Evolutionary conservation across 352 stramenopile genomes (phyloP).

Genomic region (Phytophthora megakarya): DNA sequence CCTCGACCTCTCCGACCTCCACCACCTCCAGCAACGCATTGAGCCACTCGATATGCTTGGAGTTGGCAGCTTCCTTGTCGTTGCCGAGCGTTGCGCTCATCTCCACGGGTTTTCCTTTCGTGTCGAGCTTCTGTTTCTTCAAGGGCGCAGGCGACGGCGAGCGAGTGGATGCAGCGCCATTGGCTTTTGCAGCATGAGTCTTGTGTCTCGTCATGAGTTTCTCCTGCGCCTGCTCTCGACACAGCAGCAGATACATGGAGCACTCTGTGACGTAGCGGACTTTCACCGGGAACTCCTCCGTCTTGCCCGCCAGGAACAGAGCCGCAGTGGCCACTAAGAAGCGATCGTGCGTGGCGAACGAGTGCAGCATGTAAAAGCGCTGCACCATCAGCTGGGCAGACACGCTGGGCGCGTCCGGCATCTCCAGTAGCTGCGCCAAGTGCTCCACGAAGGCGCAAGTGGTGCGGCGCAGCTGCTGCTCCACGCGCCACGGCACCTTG

Average conservation of each 20-base stretch:
- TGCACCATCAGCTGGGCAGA: slow-evolving; percentile 75
- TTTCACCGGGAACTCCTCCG: slow-evolving; percentile 81
- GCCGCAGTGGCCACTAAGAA: slow-evolving; percentile 77
- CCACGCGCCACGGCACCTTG: slow-evolving; percentile 55
- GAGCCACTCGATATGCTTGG: slow-evolving; percentile 69
- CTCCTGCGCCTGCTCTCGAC: slow-evolving; percentile 42
- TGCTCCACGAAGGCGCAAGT: slow-evolving; percentile 77
- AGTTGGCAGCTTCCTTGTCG: slow-evolving; percentile 57
- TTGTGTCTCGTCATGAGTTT: slow-evolving; percentile 36
- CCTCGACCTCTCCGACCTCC: slow-evolving; percentile 72
- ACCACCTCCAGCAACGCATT: slow-evolving; percentile 62
- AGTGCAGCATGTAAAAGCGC: slow-evolving; percentile 81
- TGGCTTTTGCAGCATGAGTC: slow-evolving; percentile 17
- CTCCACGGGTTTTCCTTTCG: slow-evolving; percentile 48
- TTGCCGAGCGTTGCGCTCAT: slow-evolving; percentile 60
- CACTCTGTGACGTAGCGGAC: slow-evolving; percentile 79
- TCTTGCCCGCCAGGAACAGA: slow-evolving; percentile 80
- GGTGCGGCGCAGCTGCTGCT: slow-evolving; percentile 65
- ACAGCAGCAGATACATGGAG: slow-evolving; percentile 67
- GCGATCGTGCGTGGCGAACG: slow-evolving; percentile 77
- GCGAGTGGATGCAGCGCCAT: slow-evolving; percentile 4
- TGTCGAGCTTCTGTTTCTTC: slow-evolving; percentile 36
- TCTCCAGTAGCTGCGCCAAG: slow-evolving; percentile 60
- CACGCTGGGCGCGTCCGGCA: slow-evolving; percentile 59
- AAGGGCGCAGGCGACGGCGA: slow-evolving; percentile 21